Conservation (phyloP, 2,329 filamentous ascomycete genomes). For the Grosmannia clavigera region DNA sequence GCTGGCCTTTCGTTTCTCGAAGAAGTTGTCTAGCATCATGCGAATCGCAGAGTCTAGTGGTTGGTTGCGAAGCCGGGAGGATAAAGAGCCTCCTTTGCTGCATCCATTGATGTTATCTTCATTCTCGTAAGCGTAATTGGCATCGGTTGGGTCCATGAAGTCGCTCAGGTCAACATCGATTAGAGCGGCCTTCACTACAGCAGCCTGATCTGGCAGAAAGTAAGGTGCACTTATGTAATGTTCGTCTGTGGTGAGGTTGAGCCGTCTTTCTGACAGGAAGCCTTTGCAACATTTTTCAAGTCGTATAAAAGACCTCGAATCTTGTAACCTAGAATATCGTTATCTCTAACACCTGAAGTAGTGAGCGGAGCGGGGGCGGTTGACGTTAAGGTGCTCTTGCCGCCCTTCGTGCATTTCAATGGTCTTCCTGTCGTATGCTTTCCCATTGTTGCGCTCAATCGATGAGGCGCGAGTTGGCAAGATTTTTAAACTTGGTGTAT, state of each 20-base stretch:
- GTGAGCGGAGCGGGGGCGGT: background rate
- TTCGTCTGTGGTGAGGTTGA: background rate
- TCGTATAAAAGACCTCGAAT: background rate
- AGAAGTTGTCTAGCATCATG: background rate
- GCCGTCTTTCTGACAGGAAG: background rate
- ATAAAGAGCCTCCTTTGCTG: background rate
- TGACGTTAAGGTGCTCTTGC: background rate
- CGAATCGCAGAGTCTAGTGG: background rate
- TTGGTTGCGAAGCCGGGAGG: background rate
- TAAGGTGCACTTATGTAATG: background rate
- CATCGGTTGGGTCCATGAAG: background rate
- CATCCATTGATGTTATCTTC: background rate
- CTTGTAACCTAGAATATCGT: background rate
- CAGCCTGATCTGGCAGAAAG: background rate
- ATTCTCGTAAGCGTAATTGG: background rate
- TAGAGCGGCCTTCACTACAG: background rate
- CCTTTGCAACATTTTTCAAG: background rate
- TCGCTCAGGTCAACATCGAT: background rate
- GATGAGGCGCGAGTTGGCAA: background rate
- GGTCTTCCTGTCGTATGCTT: background rate
- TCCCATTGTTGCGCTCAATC: background rate
- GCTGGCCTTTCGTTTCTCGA: background rate
- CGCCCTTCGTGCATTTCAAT: background rate
- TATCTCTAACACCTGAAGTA: background rate
- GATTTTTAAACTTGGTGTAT: too few species aligned